Evolutionary conservation across 1,284 basidiomycete genomes (phyloP), one percentile per base, ranked within the genome.

Genomic region (Pseudozyma flocculosa): DNA sequence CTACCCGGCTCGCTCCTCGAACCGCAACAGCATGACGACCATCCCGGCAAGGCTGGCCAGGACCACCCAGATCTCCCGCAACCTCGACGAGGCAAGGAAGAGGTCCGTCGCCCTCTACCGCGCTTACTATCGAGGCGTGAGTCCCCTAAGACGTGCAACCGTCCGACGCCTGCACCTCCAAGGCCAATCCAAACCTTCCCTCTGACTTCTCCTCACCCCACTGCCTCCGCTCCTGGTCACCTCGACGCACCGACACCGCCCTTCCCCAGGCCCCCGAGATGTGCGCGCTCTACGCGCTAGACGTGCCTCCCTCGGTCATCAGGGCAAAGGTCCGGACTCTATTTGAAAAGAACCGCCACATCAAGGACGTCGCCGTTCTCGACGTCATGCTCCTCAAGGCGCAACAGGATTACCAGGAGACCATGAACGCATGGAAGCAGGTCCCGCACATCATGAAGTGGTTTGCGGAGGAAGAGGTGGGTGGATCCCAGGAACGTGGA

Each of bases 361-460:
- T 96, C 45, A 85, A 87, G 46, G 92, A 98, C 81, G 80, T 86
- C 30, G 85, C 86, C 50, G 86, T 90, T 40, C 86, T 96, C 77
- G 92, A 99, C 78, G 82, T 96, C 45, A 83, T 97, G 69, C 78
- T 97, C 45, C 84, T 88, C 79, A 97, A 97, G 83, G 85, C 85
- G 58, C 82, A 87, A 62, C 87, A 87, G 80, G 92, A 96, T 72
- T 92, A 87, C 78, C 95, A 98, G 82, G 95, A 80, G 83, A 88
- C 88, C 43, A 84, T 95, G 83, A 96, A 96, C 78, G 85, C 84
- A 68, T 96, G 92, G 92, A 93, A 93, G 79, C 88, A 90, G 82
- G 78, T 81, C 66, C 80, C 74, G 18, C 78, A 78, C 58, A 45
- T 78, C 40, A 77, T 80, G 76, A 74, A 77, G 53, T 79, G 75